Base-by-base conservation (phyloP, 768 basidiomycete species). In the Rhizopogon sp. region DNA sequence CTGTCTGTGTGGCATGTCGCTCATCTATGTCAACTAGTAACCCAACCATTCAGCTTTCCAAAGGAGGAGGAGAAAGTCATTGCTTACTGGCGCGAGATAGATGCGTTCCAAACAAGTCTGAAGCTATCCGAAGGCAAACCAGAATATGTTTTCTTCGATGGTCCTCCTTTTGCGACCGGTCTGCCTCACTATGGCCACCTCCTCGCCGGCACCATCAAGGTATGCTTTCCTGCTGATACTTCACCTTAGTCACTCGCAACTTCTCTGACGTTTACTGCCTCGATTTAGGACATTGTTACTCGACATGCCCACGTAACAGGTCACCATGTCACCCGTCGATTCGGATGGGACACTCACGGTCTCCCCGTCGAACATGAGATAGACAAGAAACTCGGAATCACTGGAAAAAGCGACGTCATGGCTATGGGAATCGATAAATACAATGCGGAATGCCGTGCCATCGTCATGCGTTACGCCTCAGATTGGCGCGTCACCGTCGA, bases 341-440 rank as follows among this genome's bases (percentile, higher is more conserved):
- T 98, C 68, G 96, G 96, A 52, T 98, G 96, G 96, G 96, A 98
- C 73, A 98, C 95, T 5, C 96, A 99, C 73, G 96, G 96, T 50
- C 83, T 99, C 28, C 97, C 96, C 37, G 94, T 99, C 66, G 97
- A 99, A 72, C 95, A 98, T 75, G 93, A 97, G 76, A 99, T 99
- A 75, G 97, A 99, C 80, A 98, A 98, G 77, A 87, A 82, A 64
- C 79, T 98, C 44, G 84, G 84, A 40, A 97, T 98, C 76, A 94
- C 88, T 33, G 85, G 93, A 25, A 91, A 90, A 67, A 91, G 84
- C 44, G 97, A 99, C 68, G 97, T 99, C 42, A 79, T 98, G 73
- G 80, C 79, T 33, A 88, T 99, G 87, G 97, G 97, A 13, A 96
- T 99, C 72, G 92, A 88, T 74, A 90, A 88, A 64, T 99, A 99